phyloP scores from a whole-genome alignment of 2,329 filamentous ascomycete genomes.

The Chrysoporthe deuterocubensis region DNA sequence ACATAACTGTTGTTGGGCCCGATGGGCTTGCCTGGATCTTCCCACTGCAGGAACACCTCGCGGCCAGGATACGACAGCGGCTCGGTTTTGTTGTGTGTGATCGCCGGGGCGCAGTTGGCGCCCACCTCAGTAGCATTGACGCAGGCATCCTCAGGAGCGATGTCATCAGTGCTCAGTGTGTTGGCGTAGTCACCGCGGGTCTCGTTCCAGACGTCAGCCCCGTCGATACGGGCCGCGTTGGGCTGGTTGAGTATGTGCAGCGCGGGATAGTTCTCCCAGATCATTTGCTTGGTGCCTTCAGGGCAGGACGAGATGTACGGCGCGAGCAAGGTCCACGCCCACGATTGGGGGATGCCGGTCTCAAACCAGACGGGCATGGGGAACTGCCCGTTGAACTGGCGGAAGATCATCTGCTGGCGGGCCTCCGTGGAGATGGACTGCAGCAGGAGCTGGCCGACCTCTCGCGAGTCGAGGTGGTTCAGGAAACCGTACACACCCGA shows the following conservation, averaged over 20 bases:
- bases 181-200: constrained; percentile 63
- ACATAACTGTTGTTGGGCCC: constrained; percentile 85
- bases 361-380: constrained; percentile 86
- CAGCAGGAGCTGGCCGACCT: constrained; percentile 72
- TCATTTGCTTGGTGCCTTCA: constrained; percentile 70
- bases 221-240: constrained; percentile 70
- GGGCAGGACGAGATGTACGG: constrained; percentile 83
- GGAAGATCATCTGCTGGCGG: constrained; percentile 83
- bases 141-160: constrained; percentile 55
- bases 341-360: constrained; percentile 78
- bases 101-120: constrained; percentile 64
- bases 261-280: constrained; percentile 84
- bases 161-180: constrained; percentile 54
- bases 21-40: constrained; percentile 66
- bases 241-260: constrained; percentile 76
- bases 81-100: constrained; percentile 69
- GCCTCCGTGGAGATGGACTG: constrained; percentile 80
- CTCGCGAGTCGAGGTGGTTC: constrained; percentile 75
- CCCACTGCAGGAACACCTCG: constrained; percentile 73
- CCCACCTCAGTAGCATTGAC: constrained; percentile 57
- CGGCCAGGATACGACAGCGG: constrained; percentile 78
- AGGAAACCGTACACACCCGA: constrained; percentile 82
- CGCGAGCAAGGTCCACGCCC: constrained; percentile 81
- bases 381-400: constrained; percentile 78
- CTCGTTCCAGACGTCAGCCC: constrained; percentile 65